Percentiles rank a stretch among this genome's conserved stretches.
phyloP scores from a whole-genome alignment of 306 rosid genomes.

The Castanea mollissima region DNA sequence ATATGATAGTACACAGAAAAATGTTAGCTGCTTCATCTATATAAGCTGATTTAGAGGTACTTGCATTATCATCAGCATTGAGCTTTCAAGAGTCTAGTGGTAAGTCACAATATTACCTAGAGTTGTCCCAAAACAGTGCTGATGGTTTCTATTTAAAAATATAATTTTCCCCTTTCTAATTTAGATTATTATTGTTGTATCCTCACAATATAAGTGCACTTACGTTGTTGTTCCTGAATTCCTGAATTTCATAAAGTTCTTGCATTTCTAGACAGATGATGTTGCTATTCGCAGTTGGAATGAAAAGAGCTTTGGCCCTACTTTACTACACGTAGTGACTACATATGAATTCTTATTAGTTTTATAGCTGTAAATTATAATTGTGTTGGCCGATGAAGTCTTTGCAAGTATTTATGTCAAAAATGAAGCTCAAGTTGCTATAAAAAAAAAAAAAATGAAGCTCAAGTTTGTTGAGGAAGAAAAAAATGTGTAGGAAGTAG shows the following conservation, averaged over 20 bases:
- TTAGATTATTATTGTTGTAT: neutral
- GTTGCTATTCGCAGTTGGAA: too few relatives aligned
- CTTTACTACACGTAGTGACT: neutral
- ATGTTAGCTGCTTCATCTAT: constrained; percentile 13
- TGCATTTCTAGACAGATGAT: neutral
- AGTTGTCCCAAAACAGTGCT: neutral
- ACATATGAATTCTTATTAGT: neutral
- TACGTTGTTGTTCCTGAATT: neutral
- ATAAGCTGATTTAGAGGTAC: constrained; percentile 5
- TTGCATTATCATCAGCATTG: neutral
- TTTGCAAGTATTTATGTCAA: neutral
- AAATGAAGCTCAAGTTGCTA: neutral
- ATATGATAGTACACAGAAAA: neutral
- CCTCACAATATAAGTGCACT: neutral
- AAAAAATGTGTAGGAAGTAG: neutral
- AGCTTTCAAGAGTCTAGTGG: constrained; percentile 3
- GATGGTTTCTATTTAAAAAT: neutral
- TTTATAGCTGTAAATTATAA: neutral
- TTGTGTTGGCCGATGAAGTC: neutral
- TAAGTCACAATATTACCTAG: neutral
- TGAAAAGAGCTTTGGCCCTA: neutral
- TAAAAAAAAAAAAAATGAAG: neutral
- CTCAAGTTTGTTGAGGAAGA: neutral
- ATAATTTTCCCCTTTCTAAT: neutral
- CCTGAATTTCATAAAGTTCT: neutral